Base-by-base conservation (phyloP, 768 basidiomycete species). In the Auricularia sp. region DNA sequence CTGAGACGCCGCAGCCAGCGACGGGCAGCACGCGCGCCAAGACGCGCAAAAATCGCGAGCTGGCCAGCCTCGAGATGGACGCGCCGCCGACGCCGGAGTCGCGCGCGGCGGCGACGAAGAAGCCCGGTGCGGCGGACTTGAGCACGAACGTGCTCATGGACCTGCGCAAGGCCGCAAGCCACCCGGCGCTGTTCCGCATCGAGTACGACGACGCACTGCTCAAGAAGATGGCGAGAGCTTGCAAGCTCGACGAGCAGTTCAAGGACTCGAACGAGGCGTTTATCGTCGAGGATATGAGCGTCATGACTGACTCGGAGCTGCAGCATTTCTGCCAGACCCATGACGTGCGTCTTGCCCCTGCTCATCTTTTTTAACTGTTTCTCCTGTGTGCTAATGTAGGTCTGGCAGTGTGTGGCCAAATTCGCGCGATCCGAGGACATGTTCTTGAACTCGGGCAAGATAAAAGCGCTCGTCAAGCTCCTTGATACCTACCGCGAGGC, bases 301-400 rank as follows among this genome's bases (percentile, higher is more conserved):
- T 97, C 21, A 98, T 98, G 96, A 96, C 94, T 54, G 97, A 99
- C 75, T 89, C 94, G 7, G 97, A 98, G 76, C 79, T 99, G 42
- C 93, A 97, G 71, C 76, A 84, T 51, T 96, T 95, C 73, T 90
- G 89, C 71, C 82, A 83, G 61, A 85, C 85, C 11, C 96, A 96
- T 77, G 93, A 91, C 83, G 94, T 94, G 64, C 47, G 81, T 70
- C 16, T 45, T 21, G n/a, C 6, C n/a, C 62, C 56, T 63, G 18
- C 6, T 2, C 51, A 44, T 62, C 18, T 2, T 39, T 18, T 66
- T 70, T 54, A 33, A 62, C 29, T 29, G 29, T 29, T 29, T 29
- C 29, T 29, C 29, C 29, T 29, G 29, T 29, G 29, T 29, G 29
- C 29, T 29, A 29, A 29, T 29, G 29, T 29, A 29, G 29, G 29